Evolutionary conservation across 2,329 filamentous ascomycete genomes (phyloP).

Genomic region (Penicillium sp.): DNA sequence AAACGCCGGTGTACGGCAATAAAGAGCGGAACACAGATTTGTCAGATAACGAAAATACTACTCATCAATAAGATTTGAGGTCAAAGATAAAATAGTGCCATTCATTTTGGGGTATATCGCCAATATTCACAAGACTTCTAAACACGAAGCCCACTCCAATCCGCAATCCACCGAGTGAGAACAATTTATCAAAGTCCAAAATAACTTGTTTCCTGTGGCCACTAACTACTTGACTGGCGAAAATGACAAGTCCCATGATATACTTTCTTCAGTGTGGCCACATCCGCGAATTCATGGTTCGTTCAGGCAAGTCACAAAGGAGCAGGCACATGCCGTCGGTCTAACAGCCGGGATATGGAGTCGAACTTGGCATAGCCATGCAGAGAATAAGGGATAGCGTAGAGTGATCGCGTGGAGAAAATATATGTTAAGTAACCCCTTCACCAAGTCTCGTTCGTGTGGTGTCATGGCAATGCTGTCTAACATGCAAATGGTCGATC

Average conservation of each 20-base stretch:
- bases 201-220: background rate
- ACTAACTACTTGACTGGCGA: background rate
- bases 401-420: background rate
- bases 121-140: background rate
- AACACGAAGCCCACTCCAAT: background rate
- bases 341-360: conserved; percentile 16
- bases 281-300: background rate
- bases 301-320: background rate
- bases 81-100: background rate
- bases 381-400: conserved; percentile 2
- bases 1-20: background rate
- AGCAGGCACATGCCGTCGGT: conserved; percentile 19
- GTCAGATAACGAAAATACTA: background rate
- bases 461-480: background rate
- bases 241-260: background rate
- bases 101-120: background rate
- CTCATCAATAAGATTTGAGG: background rate
- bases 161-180: background rate
- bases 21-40: background rate
- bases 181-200: background rate
- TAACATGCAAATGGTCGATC: conserved; percentile 3
- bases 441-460: background rate
- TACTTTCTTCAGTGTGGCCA: background rate
- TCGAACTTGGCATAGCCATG: conserved; percentile 9
- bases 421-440: background rate